A percentile compares a stretch with the other conserved stretches of the same genome.
Conservation (phyloP, 768 basidiomycete genomes). For the Leccinum rimulosum region DNA sequence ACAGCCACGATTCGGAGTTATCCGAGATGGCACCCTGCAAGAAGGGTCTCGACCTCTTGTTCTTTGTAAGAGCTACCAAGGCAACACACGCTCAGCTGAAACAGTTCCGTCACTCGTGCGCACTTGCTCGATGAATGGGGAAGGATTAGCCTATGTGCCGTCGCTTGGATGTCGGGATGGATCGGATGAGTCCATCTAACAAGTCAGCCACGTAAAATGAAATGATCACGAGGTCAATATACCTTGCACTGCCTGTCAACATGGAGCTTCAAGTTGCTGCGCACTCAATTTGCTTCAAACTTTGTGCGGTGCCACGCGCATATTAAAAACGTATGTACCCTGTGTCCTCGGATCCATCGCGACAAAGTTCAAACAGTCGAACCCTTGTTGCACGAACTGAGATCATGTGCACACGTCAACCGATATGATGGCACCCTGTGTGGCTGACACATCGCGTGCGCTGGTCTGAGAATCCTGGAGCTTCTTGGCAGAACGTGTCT, state of each 20-base stretch:
- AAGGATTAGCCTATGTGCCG: neutral
- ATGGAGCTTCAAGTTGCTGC: neutral
- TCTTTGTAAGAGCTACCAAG: neutral
- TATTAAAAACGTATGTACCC: slow-evolving; percentile 2
- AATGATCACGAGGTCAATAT: neutral
- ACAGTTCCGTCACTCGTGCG: neutral
- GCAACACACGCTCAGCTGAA: neutral
- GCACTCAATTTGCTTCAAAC: neutral
- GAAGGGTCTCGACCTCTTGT: neutral
- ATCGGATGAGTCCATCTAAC: neutral
- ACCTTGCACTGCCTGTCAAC: slow-evolving; percentile 3
- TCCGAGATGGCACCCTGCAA: slow-evolving; percentile 1
- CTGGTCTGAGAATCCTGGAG: neutral
- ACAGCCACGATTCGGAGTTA: neutral
- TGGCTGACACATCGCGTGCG: slow-evolving; percentile 7
- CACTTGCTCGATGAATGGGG: neutral
- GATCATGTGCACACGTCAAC: slow-evolving; percentile 1
- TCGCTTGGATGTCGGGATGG: neutral
- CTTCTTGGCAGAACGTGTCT: neutral
- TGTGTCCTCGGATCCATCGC: neutral
- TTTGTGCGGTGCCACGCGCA: neutral
- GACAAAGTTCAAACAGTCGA: slow-evolving; percentile 5
- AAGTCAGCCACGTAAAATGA: neutral
- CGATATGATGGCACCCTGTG: slow-evolving; percentile 1
- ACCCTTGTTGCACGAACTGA: neutral